phyloP scores from a whole-genome alignment of 495 filamentous ascomycete species.

The Cercophora scortea region DNA sequence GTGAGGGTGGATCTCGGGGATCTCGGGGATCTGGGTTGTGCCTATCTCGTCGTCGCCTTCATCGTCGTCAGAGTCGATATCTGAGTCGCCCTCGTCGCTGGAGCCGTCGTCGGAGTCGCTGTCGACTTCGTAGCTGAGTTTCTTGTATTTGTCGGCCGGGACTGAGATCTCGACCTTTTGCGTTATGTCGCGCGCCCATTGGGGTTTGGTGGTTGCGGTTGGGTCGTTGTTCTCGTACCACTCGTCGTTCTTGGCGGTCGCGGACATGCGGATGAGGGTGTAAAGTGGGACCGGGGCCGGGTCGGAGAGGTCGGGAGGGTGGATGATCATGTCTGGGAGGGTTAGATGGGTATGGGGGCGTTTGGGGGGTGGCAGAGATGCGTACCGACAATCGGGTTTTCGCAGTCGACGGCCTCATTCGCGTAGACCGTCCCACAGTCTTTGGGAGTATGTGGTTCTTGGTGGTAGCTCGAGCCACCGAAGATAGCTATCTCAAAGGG shows the following conservation, averaged over 20 bases:
- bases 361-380: background rate
- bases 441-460: conserved; percentile 18
- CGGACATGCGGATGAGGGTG: conserved; percentile 37
- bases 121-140: conserved; percentile 2
- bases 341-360: background rate
- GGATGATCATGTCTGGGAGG: conserved; percentile 33
- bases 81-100: conserved; percentile 11
- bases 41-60: conserved; percentile 14
- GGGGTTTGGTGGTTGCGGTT: conserved; percentile 9
- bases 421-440: conserved; percentile 34
- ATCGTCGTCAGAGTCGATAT: conserved; percentile 10
- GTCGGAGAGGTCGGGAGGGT: conserved; percentile 25
- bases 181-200: conserved; percentile 34
- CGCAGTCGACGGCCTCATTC: conserved; percentile 4
- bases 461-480: conserved; percentile 3
- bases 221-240: conserved; percentile 38
- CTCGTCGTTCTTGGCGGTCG: conserved; percentile 31
- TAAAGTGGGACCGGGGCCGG: conserved; percentile 25
- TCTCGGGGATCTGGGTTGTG: conserved; percentile 15
- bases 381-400: conserved; percentile 39
- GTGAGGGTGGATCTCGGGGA: conserved; percentile 31
- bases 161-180: conserved; percentile 29
- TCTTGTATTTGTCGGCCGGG: conserved; percentile 18
- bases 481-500: conserved; percentile 30
- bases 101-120: conserved; percentile 6